Conservation (phyloP, 164 flowering plant genomes). For the Piper betle region DNA sequence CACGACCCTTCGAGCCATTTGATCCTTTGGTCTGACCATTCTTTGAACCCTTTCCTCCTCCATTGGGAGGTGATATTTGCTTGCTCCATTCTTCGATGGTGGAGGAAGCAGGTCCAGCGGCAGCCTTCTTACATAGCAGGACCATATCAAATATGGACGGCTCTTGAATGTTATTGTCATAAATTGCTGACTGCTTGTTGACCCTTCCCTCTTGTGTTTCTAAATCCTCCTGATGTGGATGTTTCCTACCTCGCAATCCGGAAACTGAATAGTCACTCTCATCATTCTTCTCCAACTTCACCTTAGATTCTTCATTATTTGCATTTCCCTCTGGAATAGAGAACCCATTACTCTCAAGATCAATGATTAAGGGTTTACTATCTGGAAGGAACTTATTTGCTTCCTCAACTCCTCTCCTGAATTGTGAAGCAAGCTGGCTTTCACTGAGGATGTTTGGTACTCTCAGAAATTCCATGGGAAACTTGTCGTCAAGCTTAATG, state of each 20-base stretch:
- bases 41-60: constrained; percentile 16
- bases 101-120: constrained; percentile 4
- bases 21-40: constrained; percentile 33
- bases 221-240: constrained; percentile 24
- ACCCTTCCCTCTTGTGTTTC: constrained; percentile 43
- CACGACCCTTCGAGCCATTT: constrained; percentile 32
- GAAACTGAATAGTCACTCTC: constrained; percentile 3
- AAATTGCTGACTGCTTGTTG: constrained; percentile 52
- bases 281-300: constrained; percentile 2
- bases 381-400: constrained; percentile 55
- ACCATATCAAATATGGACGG: constrained; percentile 50
- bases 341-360: constrained; percentile 3
- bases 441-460: constrained; percentile 28
- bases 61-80: constrained; percentile 22
- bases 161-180: constrained; percentile 21
- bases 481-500: constrained; percentile 38
- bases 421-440: constrained; percentile 46
- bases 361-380: constrained; percentile 1
- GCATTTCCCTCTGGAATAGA: constrained; percentile 1
- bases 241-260: constrained; percentile 38
- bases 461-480: constrained; percentile 25
- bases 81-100: constrained; percentile 19
- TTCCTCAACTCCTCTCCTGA: constrained; percentile 61
- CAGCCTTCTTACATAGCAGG: constrained; percentile 32
- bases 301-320: constrained; percentile 3